These are phyloP conservation scores for Nicotiana attenuata DNA, from an alignment of 257 asterid species.

Conservation along the genomic window DNA sequence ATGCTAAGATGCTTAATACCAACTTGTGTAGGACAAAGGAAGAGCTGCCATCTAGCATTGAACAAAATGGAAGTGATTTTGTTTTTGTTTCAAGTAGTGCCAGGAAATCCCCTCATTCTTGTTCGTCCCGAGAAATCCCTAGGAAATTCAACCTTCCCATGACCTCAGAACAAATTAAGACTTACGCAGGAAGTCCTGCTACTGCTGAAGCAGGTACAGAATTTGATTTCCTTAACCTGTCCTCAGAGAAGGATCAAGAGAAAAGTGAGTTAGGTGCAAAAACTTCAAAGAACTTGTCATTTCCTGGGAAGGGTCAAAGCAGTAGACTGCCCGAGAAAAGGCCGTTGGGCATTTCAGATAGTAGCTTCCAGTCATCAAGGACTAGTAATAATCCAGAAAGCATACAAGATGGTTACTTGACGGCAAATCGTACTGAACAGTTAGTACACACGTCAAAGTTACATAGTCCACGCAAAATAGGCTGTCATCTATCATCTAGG, in stretches of 20 bases:
- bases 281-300: constrained; percentile 4
- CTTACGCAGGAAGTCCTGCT: constrained; percentile 23
- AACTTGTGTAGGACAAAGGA: constrained; percentile 21
- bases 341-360: constrained; percentile 25
- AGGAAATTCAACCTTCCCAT: constrained; percentile 33
- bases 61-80: constrained; percentile 26
- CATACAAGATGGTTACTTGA: constrained; percentile 23
- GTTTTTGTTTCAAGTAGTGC: constrained; percentile 35
- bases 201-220: constrained; percentile 19
- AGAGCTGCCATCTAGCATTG: constrained; percentile 23
- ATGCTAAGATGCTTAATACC: constrained; percentile 25
- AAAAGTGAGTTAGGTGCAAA: constrained; percentile 3
- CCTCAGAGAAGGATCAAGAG: constrained; percentile 20
- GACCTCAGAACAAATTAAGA: constrained; percentile 24
- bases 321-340: constrained; percentile 35
- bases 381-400: constrained; percentile 16
- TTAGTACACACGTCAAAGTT: constrained; percentile 1
- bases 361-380: constrained; percentile 36
- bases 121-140: constrained; percentile 28
- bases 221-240: constrained; percentile 25
- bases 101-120: constrained; percentile 38
- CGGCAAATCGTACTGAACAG: constrained; percentile 19
- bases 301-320: constrained; percentile 32
- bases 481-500: background rate
- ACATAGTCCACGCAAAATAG: background rate